phyloP scores from a whole-genome alignment of 2,329 filamentous ascomycete genomes.

The Trichoderma koningiopsis region DNA sequence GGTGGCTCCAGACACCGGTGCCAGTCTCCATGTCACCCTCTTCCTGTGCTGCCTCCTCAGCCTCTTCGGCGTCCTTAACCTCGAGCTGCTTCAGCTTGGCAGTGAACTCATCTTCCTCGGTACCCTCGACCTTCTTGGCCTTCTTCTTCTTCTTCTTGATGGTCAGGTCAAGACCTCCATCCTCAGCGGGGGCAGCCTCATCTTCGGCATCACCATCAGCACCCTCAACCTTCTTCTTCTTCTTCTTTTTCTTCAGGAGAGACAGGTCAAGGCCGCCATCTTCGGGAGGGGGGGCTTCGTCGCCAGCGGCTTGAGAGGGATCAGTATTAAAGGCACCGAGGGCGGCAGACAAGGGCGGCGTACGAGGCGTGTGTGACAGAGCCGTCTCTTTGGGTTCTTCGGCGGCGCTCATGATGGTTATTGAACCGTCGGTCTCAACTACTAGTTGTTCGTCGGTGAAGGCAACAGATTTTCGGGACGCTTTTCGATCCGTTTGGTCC shows the following conservation, averaged over 20 bases:
- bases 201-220: slow-evolving; percentile 50
- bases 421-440: slow-evolving; percentile 85
- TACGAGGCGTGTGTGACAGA: slow-evolving; percentile 74
- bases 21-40: slow-evolving; percentile 82
- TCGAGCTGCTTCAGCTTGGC: slow-evolving; percentile 65
- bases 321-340: slow-evolving; percentile 58
- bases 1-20: slow-evolving; percentile 88
- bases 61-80: slow-evolving; percentile 65
- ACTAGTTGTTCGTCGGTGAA: slow-evolving; percentile 87
- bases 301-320: slow-evolving; percentile 46
- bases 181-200: slow-evolving; percentile 39
- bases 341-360: slow-evolving; percentile 59
- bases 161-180: slow-evolving; percentile 57
- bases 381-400: slow-evolving; percentile 80
- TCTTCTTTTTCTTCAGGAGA: slow-evolving; percentile 87
- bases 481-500: slow-evolving; percentile 57
- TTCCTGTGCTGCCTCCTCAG: slow-evolving; percentile 52
- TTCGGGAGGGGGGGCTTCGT: slow-evolving; percentile 49
- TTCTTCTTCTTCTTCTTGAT: slow-evolving; percentile 86
- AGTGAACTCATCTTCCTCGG: slow-evolving; percentile 64
- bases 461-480: slow-evolving; percentile 84
- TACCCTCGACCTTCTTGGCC: slow-evolving; percentile 61
- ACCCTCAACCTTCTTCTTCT: slow-evolving; percentile 49
- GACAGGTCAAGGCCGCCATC: slow-evolving; percentile 60
- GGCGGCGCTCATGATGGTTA: slow-evolving; percentile 73